Base-by-base conservation (phyloP, 371 early-diverging fungal species). In the Batkoa obscura region DNA sequence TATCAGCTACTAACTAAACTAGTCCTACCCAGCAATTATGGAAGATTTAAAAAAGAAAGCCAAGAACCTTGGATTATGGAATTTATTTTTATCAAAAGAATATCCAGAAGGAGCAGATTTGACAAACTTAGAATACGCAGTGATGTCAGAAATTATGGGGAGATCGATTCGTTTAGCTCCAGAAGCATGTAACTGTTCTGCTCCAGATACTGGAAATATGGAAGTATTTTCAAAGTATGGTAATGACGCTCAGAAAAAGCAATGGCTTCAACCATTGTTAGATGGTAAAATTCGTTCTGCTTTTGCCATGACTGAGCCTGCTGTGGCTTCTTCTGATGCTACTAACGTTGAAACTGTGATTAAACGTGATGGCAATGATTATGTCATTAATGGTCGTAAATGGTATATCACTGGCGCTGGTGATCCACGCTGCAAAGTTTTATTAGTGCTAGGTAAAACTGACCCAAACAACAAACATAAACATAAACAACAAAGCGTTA, bases 141-240 rank as follows among this genome's bases (percentile, higher is more conserved):
- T 83, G 38, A 76, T 96, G 58, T 88, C 89, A 59, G 92, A 92
- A 61, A 62, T 88, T 55, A 86, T 87, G 62, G 96, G 94, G 38
- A 80, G 86, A 35, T 78, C 73, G 49, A 72, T 80, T 36, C 70
- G 66, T 30, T 56, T 90, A 31, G 92, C 90, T 5, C 86, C 91
- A 45, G 91, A 92, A 71, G 85, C 85, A 36, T 68, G 79, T 73
- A 94, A 95, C 79, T 90, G 90, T 71, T 74, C 81, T 39, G 93
- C 94, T n/a, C 94, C 94, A 5, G 97, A 96, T 62, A 94, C 94
- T 3, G 97, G 97, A 53, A 96, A 96, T 75, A 96, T 96, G 94
- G 94, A 96, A 68, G 93, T 96, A 34, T 80, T 96, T 58, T 88
- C 89, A 50, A 90, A 92, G 71, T 96, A 91, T 67, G 97, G 94